A percentile compares a stretch with the other conserved stretches of the same genome.
Evolutionary conservation across 768 basidiomycete genomes (phyloP).

Genomic region (Rhizopogon vinicolor): DNA sequence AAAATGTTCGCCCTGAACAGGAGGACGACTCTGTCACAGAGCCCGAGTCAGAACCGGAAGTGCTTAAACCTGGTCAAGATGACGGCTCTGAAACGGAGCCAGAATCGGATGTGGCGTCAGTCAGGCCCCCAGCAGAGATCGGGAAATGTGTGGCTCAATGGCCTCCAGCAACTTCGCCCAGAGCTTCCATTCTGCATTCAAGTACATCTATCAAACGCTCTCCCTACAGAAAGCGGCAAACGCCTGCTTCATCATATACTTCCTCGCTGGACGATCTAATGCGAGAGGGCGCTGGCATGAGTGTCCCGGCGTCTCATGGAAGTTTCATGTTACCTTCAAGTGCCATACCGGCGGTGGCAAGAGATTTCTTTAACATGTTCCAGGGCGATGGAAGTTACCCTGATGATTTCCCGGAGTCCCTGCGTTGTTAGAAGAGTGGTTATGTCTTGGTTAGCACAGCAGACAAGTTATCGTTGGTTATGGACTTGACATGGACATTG

Average conservation of each 20-base stretch:
- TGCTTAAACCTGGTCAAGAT: neutral
- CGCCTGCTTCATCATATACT: neutral
- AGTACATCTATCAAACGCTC: conserved; percentile 1
- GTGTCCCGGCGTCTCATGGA: conserved; percentile 1
- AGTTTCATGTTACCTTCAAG: conserved; percentile 3
- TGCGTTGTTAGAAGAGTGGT: conserved; percentile 7
- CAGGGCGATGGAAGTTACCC: conserved; percentile 30
- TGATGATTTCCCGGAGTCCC: conserved; percentile 27
- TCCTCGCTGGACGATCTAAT: conserved; percentile 1
- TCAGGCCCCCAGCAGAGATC: conserved; percentile 9
- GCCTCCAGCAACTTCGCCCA: neutral
- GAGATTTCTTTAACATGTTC: conserved; percentile 29
- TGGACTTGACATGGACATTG: no score
- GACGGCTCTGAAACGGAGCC: conserved; percentile 28
- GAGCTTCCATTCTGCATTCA: neutral
- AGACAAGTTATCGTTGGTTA: neutral
- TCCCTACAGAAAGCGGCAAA: conserved; percentile 16
- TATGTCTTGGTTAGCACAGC: neutral
- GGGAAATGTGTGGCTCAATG: conserved; percentile 4
- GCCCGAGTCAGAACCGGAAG: conserved; percentile 21
- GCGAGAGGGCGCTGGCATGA: conserved; percentile 8
- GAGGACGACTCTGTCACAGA: conserved; percentile 27
- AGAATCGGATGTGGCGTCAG: conserved; percentile 25
- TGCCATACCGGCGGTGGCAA: conserved; percentile 23
- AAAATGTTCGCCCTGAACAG: conserved; percentile 2